phyloP scores from a whole-genome alignment of 2,329 filamentous ascomycete genomes.

The Exophiala bonariae region DNA sequence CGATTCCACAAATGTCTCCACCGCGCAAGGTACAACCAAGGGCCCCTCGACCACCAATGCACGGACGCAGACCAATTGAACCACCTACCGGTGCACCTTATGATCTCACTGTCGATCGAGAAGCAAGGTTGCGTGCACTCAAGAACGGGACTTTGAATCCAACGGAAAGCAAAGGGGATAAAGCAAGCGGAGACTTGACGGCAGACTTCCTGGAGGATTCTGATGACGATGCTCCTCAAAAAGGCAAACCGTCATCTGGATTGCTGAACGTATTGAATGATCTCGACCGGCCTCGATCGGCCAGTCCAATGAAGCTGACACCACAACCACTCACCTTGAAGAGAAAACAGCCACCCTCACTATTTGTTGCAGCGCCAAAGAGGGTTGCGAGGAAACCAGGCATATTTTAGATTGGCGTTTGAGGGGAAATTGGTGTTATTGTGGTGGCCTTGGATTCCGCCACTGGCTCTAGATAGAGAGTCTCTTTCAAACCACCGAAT shows the following conservation, averaged over 20 bases:
- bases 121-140: slow-evolving; percentile 34
- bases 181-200: slow-evolving; percentile 14
- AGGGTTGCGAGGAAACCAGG: slow-evolving; percentile 1
- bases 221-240: slow-evolving; percentile 9
- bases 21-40: slow-evolving; percentile 3
- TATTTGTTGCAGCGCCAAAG: slow-evolving; percentile 14
- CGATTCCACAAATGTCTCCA: slow-evolving; percentile 1
- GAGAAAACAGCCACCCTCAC: slow-evolving; percentile 16
- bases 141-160: slow-evolving; percentile 27
- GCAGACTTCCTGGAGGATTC: slow-evolving; percentile 24
- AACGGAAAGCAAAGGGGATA: background rate
- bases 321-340: slow-evolving; percentile 11
- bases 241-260: slow-evolving; percentile 7
- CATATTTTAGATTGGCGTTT: background rate
- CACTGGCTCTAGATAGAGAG: too few species aligned
- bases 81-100: slow-evolving; percentile 13
- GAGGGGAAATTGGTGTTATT: too few species aligned
- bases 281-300: slow-evolving; percentile 4
- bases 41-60: slow-evolving; percentile 9
- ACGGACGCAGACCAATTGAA: slow-evolving; percentile 7
- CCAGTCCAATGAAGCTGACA: slow-evolving; percentile 16
- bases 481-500: too few species aligned
- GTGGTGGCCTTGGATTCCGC: too few species aligned
- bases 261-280: slow-evolving; percentile 4
- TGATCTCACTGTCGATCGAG: slow-evolving; percentile 30